Evolutionary conservation across 371 early-diverging fungal genomes (phyloP), one percentile per base, ranked within the genome.

Genomic region (Mucor saturninus): DNA sequence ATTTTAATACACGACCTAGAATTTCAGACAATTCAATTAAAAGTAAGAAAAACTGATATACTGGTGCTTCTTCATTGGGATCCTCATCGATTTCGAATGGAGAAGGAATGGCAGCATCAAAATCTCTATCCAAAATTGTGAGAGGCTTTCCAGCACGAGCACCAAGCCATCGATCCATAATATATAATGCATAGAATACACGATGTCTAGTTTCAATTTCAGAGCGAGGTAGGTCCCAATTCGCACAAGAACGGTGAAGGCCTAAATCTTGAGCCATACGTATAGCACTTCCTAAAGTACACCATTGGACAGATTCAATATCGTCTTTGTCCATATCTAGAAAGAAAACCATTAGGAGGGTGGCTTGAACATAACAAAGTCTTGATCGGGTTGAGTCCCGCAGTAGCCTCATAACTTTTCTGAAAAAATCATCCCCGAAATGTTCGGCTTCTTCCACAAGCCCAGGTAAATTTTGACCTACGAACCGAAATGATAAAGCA

Each of bases 251-350:
- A 38, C 87, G 80, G 61, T 89, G 89, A 62, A 89, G 67, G 5
- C 89, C 89, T 53, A 89, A 50, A 62, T 89, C 87, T 62, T 87
- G 86, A 7, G 87, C 86, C 81, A 86, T 83, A 7, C 87, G 77
- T n/a, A 82, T 85, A 4, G 89, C 86, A 50, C 73, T 79, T 6
- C 90, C 90, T 15, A 86, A 72, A 8, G 75, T 79, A 64, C 73
- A 76, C 86, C 86, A 88, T 59, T 81, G 82, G 3, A 76, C 42
- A 13, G 75, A 75, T 14, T 81, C 82, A 4, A 72, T 71, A 56
- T 77, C 76, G 3, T 68, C 72, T 26, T 74, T 73, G 21, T 77
- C 82, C 67, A 79, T 65, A 52, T 81, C 82, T 30, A 81, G 40
- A 59, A 75, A 81, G 28, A 79, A 55, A 5, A 72, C 73, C 66